Evolutionary conservation across 108 stramenopile species (phyloP).

Genomic region (Tribonema minus): DNA sequence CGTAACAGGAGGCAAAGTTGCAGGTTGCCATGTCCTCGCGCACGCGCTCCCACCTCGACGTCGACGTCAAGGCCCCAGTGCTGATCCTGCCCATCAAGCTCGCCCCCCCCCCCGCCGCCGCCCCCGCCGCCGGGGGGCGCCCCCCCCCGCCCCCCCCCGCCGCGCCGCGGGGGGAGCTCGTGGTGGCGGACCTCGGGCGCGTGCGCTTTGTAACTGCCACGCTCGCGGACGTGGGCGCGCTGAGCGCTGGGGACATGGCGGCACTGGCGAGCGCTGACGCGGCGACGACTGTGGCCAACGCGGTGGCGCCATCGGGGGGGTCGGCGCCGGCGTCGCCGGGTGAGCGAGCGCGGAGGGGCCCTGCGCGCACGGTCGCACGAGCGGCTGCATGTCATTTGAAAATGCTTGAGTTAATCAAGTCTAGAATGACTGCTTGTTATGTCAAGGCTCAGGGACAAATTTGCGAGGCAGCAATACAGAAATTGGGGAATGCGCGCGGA

Average conservation of each 20-base stretch:
- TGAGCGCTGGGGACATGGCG: neutral
- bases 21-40: slow-evolving; percentile 17
- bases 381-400: too few species aligned
- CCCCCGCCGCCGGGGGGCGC: neutral
- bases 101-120: neutral
- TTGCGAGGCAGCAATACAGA: too few species aligned
- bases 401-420: too few species aligned
- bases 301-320: neutral
- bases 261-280: neutral
- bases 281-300: slow-evolving; percentile 1
- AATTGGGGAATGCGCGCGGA: too few species aligned
- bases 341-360: neutral
- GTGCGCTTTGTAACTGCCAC: slow-evolving; percentile 5
- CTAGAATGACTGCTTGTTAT: too few species aligned
- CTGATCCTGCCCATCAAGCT: slow-evolving; percentile 11
- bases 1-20: slow-evolving; percentile 7
- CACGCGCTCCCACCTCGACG: slow-evolving; percentile 5
- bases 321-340: slow-evolving; percentile 7
- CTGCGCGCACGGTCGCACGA: too few species aligned
- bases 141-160: neutral
- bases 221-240: slow-evolving; percentile 4
- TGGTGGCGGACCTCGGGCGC: slow-evolving; percentile 26
- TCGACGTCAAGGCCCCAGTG: slow-evolving; percentile 27
- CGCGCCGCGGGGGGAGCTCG: too few species aligned
- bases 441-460: too few species aligned